Base-by-base conservation (phyloP, 108 stramenopile species). In the Schizochytrium sp. region DNA sequence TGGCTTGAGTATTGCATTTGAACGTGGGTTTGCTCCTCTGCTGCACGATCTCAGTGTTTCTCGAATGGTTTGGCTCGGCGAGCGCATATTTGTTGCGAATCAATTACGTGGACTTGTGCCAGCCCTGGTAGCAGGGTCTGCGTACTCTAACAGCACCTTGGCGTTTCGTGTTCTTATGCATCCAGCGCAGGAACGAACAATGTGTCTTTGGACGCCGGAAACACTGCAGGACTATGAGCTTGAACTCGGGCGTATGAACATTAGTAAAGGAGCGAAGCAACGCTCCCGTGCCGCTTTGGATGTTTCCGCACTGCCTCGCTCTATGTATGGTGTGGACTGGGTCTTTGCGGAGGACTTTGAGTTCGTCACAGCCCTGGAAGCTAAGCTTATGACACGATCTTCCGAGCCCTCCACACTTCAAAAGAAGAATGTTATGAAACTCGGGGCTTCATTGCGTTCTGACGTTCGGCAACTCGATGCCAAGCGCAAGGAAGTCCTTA, bases 261-360 rank as follows among this genome's bases (percentile, higher is more conserved):
- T 47, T n/a, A n/a, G 28, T 38, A 83, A 83, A 10, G n/a, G 76
- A 28, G 64, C 64, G 42, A 69, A 69, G 64, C 64, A 69, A 15
- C 64, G 64, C 28, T 69, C 64, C 0, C 5, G 76, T 38, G 76
- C 76, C 10, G 76, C 76, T 5, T 38, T 83, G 12, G 76, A 83
- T 53, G 76, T 83, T 50, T 83, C 76, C 7, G 55, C 50, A 10
- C 76, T 83, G 47, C 76, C 76, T n/a, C 76, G 76, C 5, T 83
- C 76, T 13, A 83, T 10, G 47, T 83, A 83, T 42, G 76, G 76
- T 8, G 76, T 55, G 28, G 5, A 83, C 47, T 83, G 76, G 76
- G 53, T 83, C 45, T 83, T 83, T 83, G 76, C 76, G 28, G 53
- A 55, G 1, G 76, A 83, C 64, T 12, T 3, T 12, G 64, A 69